Percentiles rank a stretch among this genome's conserved stretches.
Evolutionary conservation across 2,329 filamentous ascomycete genomes (phyloP).

Genomic region (Colletotrichum higginsianum): DNA sequence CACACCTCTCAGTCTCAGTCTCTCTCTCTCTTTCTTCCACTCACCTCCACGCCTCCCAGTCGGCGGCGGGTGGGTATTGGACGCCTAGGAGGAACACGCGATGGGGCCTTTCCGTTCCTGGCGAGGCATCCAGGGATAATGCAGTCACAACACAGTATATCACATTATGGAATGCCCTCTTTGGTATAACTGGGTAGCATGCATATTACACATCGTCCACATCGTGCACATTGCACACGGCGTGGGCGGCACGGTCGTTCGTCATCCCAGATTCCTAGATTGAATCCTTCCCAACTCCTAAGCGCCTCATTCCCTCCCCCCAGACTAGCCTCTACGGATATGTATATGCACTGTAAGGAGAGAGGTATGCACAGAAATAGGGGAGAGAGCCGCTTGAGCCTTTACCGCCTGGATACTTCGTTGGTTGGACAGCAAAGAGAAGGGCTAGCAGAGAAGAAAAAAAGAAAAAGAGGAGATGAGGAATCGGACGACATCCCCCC

Average conservation of each 20-base stretch:
- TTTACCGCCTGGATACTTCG: not conserved
- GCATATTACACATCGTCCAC: not conserved
- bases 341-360: too few relatives aligned
- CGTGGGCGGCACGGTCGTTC: slow-evolving; percentile 8
- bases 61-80: slow-evolving; percentile 3
- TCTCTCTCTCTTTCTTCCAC: not conserved
- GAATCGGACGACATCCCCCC: slow-evolving; percentile 5
- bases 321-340: not conserved
- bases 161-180: not conserved
- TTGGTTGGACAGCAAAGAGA: too few relatives aligned
- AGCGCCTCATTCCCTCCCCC: not conserved
- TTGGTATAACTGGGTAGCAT: too few relatives aligned
- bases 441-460: not conserved
- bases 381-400: not conserved
- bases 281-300: not conserved
- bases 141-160: not conserved
- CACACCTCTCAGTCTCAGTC: not conserved
- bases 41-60: not conserved
- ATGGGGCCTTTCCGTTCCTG: slow-evolving; percentile 37
- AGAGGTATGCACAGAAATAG: not conserved
- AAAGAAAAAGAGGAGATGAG: slow-evolving; percentile 2
- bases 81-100: slow-evolving; percentile 30
- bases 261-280: slow-evolving; percentile 12
- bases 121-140: slow-evolving; percentile 26
- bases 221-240: not conserved